phyloP scores from a whole-genome alignment of 768 basidiomycete species.

The Cytidiella melzeri region DNA sequence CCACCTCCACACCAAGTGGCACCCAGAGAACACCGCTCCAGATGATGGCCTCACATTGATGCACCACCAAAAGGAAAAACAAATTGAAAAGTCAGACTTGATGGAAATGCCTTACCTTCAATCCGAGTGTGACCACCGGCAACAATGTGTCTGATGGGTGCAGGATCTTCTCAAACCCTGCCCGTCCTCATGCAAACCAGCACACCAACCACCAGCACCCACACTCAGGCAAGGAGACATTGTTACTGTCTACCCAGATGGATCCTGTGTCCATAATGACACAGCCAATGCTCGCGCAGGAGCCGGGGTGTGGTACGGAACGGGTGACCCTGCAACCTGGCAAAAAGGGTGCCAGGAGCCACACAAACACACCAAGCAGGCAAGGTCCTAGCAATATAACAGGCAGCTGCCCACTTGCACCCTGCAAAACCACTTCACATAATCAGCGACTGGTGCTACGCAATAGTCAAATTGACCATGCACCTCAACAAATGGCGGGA shows the following conservation, averaged over 20 bases:
- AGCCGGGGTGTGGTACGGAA: not conserved
- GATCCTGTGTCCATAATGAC: conserved; percentile 20
- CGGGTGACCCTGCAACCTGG: not conserved
- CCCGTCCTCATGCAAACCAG: not conserved
- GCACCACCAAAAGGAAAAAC: not conserved
- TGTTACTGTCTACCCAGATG: conserved; percentile 21
- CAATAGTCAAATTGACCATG: conserved; percentile 18
- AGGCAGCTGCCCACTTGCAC: not conserved
- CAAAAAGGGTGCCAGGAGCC: not conserved
- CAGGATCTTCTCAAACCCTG: not conserved
- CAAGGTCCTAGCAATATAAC: too few relatives aligned
- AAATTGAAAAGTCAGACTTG: not conserved
- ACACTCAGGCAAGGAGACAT: not conserved
- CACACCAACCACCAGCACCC: not conserved
- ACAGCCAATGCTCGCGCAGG: conserved; percentile 17
- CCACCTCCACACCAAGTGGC: not conserved
- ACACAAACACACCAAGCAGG: conserved; percentile 1
- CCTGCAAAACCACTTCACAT: conserved; percentile 8
- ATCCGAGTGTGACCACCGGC: not conserved
- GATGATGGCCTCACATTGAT: not conserved
- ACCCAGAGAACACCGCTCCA: not conserved
- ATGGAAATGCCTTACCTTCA: not conserved
- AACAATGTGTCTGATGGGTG: not conserved
- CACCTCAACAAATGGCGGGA: conserved; percentile 9
- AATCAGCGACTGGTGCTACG: conserved; percentile 20